A percentile compares a stretch with the other conserved stretches of the same genome.
Evolutionary conservation across 208 protist genomes (phyloP).

Genomic region (Histomonas meleagridis): DNA sequence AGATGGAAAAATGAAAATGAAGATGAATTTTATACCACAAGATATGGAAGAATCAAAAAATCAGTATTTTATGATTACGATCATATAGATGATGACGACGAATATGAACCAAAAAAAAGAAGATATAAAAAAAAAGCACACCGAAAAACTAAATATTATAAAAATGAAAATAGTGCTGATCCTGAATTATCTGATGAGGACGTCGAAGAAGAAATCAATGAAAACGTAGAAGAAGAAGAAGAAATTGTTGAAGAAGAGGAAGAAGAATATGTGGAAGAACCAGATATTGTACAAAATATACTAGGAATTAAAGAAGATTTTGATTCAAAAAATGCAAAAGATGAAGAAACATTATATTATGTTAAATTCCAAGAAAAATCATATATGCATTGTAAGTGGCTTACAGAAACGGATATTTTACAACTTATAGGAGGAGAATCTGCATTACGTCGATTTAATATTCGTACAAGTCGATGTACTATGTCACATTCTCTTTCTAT

Average conservation of each 20-base stretch:
- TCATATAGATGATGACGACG: too few species aligned
- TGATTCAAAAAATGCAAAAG: not conserved
- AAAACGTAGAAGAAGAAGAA: not conserved
- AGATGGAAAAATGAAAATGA: not conserved
- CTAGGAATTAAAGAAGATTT: not conserved
- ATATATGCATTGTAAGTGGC: slow-evolving; percentile 20
- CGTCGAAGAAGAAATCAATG: not conserved
- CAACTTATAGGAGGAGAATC: slow-evolving; percentile 11
- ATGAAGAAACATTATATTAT: not conserved
- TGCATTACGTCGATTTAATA: not conserved
- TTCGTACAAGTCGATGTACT: not conserved
- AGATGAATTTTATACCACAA: not conserved
- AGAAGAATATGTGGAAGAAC: too few species aligned
- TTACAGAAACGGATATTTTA: not conserved
- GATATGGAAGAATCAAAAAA: not conserved
- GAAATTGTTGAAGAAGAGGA: not conserved
- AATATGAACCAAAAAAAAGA: not conserved
- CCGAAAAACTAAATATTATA: not conserved
- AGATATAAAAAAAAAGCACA: not conserved
- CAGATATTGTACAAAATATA: not conserved
- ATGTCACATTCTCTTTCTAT: not conserved
- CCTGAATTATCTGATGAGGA: not conserved
- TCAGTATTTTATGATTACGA: too few species aligned
- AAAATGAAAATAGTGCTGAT: not conserved
- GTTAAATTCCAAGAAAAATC: slow-evolving; percentile 13